Conservation (phyloP, 2,329 filamentous ascomycete genomes). For the Alternaria triticina region DNA sequence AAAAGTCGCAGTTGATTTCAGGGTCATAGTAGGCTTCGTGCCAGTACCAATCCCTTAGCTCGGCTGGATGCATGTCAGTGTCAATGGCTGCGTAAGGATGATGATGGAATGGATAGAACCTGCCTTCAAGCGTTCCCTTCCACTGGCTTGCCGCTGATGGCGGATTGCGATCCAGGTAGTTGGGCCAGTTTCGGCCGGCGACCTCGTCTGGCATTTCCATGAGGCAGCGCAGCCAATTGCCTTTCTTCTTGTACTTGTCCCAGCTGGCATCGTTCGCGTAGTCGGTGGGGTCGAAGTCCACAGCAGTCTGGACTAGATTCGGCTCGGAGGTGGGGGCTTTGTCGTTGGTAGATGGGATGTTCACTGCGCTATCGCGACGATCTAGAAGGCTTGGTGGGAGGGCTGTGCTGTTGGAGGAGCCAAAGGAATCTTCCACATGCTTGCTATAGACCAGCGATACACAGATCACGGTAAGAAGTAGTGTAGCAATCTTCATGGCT, state of each 20-base stretch:
- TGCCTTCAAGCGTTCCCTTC: background rate
- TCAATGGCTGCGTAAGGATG: background rate
- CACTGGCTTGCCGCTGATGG: background rate
- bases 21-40: background rate
- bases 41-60: conserved; percentile 19
- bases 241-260: background rate
- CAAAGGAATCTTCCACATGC: background rate
- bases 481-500: background rate
- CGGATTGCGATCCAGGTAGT: background rate
- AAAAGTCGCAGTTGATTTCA: background rate
- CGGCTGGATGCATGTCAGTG: background rate
- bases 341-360: background rate
- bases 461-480: background rate
- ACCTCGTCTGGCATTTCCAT: background rate
- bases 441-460: background rate
- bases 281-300: background rate
- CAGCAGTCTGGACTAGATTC: background rate
- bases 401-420: background rate
- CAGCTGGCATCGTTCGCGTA: background rate
- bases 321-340: background rate
- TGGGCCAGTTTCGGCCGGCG: background rate
- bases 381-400: background rate
- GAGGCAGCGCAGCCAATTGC: background rate
- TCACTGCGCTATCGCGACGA: background rate
- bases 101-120: background rate